Conservation (phyloP, 495 filamentous ascomycete species). For the Staphylotrichum longicolle region DNA sequence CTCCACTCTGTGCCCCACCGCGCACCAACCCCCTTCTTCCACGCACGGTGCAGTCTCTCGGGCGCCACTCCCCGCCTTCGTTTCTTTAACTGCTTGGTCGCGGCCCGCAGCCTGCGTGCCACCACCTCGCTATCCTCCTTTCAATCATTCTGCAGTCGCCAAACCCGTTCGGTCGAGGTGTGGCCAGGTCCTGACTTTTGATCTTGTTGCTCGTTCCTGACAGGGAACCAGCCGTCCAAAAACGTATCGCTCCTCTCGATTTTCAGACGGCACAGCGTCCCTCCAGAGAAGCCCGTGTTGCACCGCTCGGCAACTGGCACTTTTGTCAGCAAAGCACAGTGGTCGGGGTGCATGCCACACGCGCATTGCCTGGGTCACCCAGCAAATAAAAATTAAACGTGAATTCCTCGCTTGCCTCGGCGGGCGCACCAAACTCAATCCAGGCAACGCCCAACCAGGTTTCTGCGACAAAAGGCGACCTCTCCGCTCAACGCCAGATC, state of each 20-base stretch:
- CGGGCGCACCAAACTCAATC: constrained; percentile 52
- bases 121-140: constrained; percentile 59
- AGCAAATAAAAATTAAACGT: constrained; percentile 44
- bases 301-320: constrained; percentile 28
- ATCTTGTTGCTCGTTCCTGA: constrained; percentile 41
- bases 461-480: constrained; percentile 51
- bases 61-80: constrained; percentile 49
- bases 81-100: constrained; percentile 48
- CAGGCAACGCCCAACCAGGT: constrained; percentile 54
- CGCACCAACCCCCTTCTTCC: constrained; percentile 33
- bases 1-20: constrained; percentile 27
- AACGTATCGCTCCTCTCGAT: constrained; percentile 36
- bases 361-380: constrained; percentile 35
- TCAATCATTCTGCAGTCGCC: constrained; percentile 59
- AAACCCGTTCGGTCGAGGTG: constrained; percentile 53
- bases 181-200: constrained; percentile 33
- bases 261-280: constrained; percentile 8
- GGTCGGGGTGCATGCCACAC: constrained; percentile 32
- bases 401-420: constrained; percentile 49
- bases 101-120: constrained; percentile 49
- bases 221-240: constrained; percentile 45
- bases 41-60: constrained; percentile 27
- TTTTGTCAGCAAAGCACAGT: constrained; percentile 17
- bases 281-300: constrained; percentile 15
- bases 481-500: constrained; percentile 56